Conservation (phyloP, 75 land plant genomes). For the Larix kaempferi region DNA sequence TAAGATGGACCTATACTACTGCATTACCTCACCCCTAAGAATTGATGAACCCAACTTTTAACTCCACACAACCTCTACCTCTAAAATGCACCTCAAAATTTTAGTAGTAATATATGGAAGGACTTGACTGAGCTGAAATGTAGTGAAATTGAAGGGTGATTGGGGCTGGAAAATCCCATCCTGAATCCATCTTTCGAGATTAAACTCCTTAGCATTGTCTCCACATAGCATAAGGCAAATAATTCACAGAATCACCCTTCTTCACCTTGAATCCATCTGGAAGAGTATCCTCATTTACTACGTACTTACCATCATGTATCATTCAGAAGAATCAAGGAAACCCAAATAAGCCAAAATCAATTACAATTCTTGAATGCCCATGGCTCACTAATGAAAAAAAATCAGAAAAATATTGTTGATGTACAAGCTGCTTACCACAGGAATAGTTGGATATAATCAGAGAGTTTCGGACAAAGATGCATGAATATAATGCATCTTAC, state of each 20-base stretch:
- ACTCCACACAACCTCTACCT: no score
- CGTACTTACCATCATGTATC: not conserved
- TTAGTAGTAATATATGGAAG: no score
- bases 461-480: constrained; percentile 16
- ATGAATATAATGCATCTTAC: constrained; percentile 14
- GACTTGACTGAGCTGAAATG: constrained; percentile 35
- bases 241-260: constrained; percentile 34
- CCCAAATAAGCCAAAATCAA: not conserved
- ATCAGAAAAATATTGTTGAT: not conserved
- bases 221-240: constrained; percentile 55
- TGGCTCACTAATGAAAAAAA: not conserved
- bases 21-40: no score
- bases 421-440: constrained; percentile 12
- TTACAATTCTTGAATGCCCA: not conserved
- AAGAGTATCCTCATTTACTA: constrained; percentile 37
- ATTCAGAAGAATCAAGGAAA: not conserved
- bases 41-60: no score
- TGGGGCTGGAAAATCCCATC: constrained; percentile 40
- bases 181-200: constrained; percentile 67
- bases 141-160: constrained; percentile 56
- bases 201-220: constrained; percentile 46
- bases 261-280: constrained; percentile 58
- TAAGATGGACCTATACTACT: no score
- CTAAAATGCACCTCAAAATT: no score
- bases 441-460: constrained; percentile 16